phyloP scores from a whole-genome alignment of 768 basidiomycete species.

The Termitomyces eurrhizus region DNA sequence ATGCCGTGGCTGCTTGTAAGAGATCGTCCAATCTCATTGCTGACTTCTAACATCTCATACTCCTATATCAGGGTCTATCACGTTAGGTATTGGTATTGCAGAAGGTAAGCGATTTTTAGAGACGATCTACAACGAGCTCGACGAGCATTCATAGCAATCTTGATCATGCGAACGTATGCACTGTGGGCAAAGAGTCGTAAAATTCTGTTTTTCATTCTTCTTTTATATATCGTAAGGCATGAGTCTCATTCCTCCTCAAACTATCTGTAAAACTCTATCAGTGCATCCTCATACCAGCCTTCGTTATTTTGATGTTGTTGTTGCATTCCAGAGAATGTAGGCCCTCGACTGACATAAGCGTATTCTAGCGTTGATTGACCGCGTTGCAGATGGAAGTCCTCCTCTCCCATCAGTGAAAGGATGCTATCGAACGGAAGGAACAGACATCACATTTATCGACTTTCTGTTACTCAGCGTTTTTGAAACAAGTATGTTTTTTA shows the following conservation, averaged over 20 bases:
- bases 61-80: conserved; percentile 1
- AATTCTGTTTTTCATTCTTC: conserved; percentile 6
- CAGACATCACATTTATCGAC: not conserved
- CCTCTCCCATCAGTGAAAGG: conserved; percentile 10
- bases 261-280: not conserved
- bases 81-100: conserved; percentile 7
- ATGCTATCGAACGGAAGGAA: conserved; percentile 13
- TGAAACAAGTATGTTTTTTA: not conserved
- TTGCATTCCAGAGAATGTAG: conserved; percentile 10
- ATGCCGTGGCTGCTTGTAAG: conserved; percentile 5
- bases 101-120: conserved; percentile 5
- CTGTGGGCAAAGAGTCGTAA: conserved; percentile 13
- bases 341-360: not conserved
- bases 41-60: not conserved
- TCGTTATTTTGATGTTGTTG: conserved; percentile 4
- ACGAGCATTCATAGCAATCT: conserved; percentile 8
- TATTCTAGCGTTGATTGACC: not conserved
- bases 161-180: conserved; percentile 18
- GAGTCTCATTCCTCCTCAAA: not conserved
- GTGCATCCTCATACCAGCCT: conserved; percentile 3
- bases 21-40: not conserved
- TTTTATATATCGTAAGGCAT: conserved; percentile 7
- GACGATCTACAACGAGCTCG: not conserved
- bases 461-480: not conserved
- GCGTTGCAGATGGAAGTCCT: conserved; percentile 4